Evolutionary conservation across 1,284 basidiomycete species (phyloP).

Genomic region (Sporisorium iseilematis-ciliati): DNA sequence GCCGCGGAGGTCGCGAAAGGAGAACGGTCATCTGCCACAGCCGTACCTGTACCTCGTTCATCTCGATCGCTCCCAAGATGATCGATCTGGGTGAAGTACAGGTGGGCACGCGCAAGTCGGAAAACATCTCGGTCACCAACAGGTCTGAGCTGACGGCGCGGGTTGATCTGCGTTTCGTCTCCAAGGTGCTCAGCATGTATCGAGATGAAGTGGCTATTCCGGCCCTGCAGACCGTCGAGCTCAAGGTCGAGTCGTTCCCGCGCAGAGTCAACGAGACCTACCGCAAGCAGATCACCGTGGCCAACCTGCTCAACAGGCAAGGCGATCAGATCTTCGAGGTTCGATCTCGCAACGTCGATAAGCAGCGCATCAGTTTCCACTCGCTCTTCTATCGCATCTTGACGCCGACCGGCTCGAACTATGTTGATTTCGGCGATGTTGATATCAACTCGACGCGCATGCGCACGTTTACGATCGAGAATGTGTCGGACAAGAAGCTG

Average conservation of each 20-base stretch:
- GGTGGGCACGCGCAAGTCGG: slow-evolving; percentile 72
- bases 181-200: slow-evolving; percentile 73
- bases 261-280: slow-evolving; percentile 73
- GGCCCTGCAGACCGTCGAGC: slow-evolving; percentile 71
- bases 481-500: slow-evolving; percentile 70
- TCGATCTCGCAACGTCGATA: slow-evolving; percentile 72
- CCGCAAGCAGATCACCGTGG: slow-evolving; percentile 73
- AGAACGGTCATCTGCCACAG: slow-evolving; percentile 70
- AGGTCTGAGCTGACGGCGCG: slow-evolving; percentile 71
- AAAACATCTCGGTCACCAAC: slow-evolving; percentile 71
- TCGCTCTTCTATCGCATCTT: slow-evolving; percentile 73
- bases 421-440: slow-evolving; percentile 73
- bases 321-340: slow-evolving; percentile 72
- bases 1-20: slow-evolving; percentile 67
- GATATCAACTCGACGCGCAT: slow-evolving; percentile 72
- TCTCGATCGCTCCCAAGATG: slow-evolving; percentile 70
- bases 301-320: slow-evolving; percentile 67
- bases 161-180: slow-evolving; percentile 73
- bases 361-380: slow-evolving; percentile 73
- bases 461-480: slow-evolving; percentile 72
- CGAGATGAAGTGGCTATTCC: slow-evolving; percentile 72
- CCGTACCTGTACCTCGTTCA: slow-evolving; percentile 72
- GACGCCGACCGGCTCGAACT: slow-evolving; percentile 73
- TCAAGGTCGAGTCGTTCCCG: slow-evolving; percentile 73
- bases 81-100: slow-evolving; percentile 73